Evolutionary conservation across 345 rosid genomes (phyloP).

Genomic region (Cardamine chenopodiifolia): DNA sequence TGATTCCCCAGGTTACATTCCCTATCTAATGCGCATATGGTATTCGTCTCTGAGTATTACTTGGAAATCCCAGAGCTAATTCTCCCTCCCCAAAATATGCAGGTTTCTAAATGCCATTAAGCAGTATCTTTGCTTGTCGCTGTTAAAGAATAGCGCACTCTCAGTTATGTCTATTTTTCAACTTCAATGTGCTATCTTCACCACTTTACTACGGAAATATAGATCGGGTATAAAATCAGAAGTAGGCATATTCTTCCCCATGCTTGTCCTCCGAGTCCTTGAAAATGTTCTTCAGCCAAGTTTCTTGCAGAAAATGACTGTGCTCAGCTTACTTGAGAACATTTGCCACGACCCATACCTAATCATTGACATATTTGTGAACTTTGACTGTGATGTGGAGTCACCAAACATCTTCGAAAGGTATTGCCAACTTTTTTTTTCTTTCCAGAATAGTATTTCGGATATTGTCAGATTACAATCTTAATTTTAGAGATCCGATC

Average conservation of each 20-base stretch:
- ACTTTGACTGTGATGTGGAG: slow-evolving; percentile 95
- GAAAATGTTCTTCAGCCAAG: slow-evolving; percentile 98
- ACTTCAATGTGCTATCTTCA: slow-evolving; percentile 90
- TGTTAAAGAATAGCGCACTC: slow-evolving; percentile 93
- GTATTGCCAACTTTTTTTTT: slow-evolving; percentile 47
- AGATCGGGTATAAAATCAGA: slow-evolving; percentile 85
- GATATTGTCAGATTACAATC: slow-evolving; percentile 24
- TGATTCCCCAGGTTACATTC: slow-evolving; percentile 24
- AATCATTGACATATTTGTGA: slow-evolving; percentile 87
- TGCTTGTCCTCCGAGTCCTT: slow-evolving; percentile 92
- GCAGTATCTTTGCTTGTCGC: slow-evolving; percentile 87
- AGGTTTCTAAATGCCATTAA: slow-evolving; percentile 87
- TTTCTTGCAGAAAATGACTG: slow-evolving; percentile 94
- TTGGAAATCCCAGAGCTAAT: slow-evolving; percentile 14
- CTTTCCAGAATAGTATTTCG: slow-evolving; percentile 5
- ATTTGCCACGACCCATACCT: slow-evolving; percentile 76
- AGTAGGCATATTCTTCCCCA: slow-evolving; percentile 94
- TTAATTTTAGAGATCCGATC: slow-evolving; percentile 2
- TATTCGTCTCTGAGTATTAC: background rate
- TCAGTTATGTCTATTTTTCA: slow-evolving; percentile 95
- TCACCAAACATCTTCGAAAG: slow-evolving; percentile 95
- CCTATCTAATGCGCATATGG: slow-evolving; percentile 20
- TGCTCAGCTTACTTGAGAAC: slow-evolving; percentile 81
- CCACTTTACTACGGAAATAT: slow-evolving; percentile 70
- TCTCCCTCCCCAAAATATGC: slow-evolving; percentile 39